Percentiles rank a stretch among this genome's conserved stretches.
phyloP scores from a whole-genome alignment of 2,329 filamentous ascomycete genomes.

The Penicillium sp. region DNA sequence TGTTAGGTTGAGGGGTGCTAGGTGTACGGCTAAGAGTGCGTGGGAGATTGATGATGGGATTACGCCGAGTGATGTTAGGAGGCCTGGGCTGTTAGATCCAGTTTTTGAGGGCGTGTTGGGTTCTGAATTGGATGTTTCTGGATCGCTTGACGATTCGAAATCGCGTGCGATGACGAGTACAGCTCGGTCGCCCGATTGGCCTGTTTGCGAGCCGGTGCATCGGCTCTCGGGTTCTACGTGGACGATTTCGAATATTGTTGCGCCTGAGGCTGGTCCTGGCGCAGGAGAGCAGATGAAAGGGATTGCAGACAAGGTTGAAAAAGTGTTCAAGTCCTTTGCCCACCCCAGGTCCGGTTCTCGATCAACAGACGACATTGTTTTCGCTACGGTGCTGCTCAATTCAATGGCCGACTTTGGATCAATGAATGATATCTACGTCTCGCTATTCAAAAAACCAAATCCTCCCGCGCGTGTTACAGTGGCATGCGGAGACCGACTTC shows the following conservation, averaged over 20 bases:
- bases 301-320: slow-evolving; percentile 28
- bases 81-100: slow-evolving; percentile 66
- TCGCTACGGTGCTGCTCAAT: slow-evolving; percentile 66
- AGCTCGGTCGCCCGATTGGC: slow-evolving; percentile 6
- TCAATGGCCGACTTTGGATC: slow-evolving; percentile 74
- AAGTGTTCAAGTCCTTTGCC: slow-evolving; percentile 7
- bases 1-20: slow-evolving; percentile 61
- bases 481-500: slow-evolving; percentile 68
- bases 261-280: slow-evolving; percentile 38
- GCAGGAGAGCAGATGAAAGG: slow-evolving; percentile 43
- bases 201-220: slow-evolving; percentile 17
- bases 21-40: slow-evolving; percentile 47
- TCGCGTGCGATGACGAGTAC: not conserved
- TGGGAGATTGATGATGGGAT: slow-evolving; percentile 24
- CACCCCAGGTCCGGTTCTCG: slow-evolving; percentile 10
- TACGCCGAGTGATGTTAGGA: slow-evolving; percentile 34
- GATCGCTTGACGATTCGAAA: not conserved
- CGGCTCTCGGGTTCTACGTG: slow-evolving; percentile 27
- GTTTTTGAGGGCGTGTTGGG: slow-evolving; percentile 52
- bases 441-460: slow-evolving; percentile 72
- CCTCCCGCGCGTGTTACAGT: slow-evolving; percentile 84
- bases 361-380: slow-evolving; percentile 44
- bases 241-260: slow-evolving; percentile 40
- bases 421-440: slow-evolving; percentile 73
- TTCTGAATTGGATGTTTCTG: slow-evolving; percentile 11